These are phyloP conservation scores for Chaetomium fimeti DNA, from an alignment of 495 filamentous ascomycete genomes.

Conservation along the genomic window DNA sequence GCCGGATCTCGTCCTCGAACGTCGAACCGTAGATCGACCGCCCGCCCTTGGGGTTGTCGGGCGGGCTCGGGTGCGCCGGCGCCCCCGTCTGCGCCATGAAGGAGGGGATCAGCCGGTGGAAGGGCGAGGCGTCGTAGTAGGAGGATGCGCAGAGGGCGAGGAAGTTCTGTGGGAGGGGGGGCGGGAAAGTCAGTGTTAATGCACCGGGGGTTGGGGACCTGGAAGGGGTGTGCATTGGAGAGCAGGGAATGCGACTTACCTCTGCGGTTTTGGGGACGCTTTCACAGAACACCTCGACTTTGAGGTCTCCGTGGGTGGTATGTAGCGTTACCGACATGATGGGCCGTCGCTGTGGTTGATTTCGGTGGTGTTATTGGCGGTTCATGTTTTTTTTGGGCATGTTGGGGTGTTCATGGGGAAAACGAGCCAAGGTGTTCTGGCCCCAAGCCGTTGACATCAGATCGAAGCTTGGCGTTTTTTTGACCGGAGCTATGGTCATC, in stretches of 20 bases:
- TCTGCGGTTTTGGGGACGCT: conserved; percentile 86
- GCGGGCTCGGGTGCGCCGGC: conserved; percentile 59
- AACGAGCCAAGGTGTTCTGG: background rate
- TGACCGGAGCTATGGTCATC: background rate
- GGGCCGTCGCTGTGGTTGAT: background rate
- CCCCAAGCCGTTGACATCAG: background rate
- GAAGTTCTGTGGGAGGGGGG: conserved; percentile 74
- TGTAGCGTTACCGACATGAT: conserved; percentile 72
- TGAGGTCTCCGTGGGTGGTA: conserved; percentile 86
- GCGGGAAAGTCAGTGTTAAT: background rate
- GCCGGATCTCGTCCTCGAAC: conserved; percentile 91
- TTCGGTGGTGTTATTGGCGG: background rate
- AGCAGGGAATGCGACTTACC: conserved; percentile 38
- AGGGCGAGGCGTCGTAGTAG: conserved; percentile 83
- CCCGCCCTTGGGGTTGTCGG: conserved; percentile 69
- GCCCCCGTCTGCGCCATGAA: conserved; percentile 95
- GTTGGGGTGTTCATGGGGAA: background rate
- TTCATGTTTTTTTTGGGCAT: background rate
- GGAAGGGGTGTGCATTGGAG: conserved; percentile 56
- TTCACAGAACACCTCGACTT: conserved; percentile 96
- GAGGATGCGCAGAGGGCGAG: conserved; percentile 87
- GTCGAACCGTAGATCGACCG: conserved; percentile 79
- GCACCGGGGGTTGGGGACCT: conserved; percentile 1
- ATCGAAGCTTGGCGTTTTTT: background rate
- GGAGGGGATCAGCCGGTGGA: conserved; percentile 83